Evolutionary conservation across 1,139 yeast species (phyloP), one percentile per base, ranked within the genome.

Genomic region (Candida mesenterica): DNA sequence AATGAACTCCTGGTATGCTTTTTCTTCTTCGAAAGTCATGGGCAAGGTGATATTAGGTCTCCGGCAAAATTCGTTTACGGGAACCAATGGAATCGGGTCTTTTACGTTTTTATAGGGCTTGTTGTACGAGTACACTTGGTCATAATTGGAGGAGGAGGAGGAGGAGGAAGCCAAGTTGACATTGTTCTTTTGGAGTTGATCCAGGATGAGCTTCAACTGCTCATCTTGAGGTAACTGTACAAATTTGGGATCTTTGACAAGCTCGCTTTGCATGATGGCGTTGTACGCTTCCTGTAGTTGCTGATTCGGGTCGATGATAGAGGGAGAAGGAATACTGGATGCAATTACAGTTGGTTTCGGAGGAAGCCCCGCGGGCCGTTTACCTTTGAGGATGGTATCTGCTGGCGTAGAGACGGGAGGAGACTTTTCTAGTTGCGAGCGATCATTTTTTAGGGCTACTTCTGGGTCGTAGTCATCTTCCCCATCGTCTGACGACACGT

Each of bases 11-110:
- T 69, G 66, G 49, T 73, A 87, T 7, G 68, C 67, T 3, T 53
- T 57, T 27, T 68, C 64, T 53, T 87, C 95, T 31, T 68, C 72
- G 0, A 61, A 53, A 1, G 77, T 57, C 77, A 80, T 73, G 4
- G 82, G 79, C 3, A 57, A 46, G 7, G 75, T 68, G 27, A 83
- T 59, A 49, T 82, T 79, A 1, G 88, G 82, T 50, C 89, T 69
- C 38, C 72, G 62, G 44, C 81, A 73, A 39, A 50, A 68, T 28
- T 75, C 73, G 41, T 70, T 69, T 16, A 71, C 57, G 1, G 81
- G 81, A 7, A 75, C 60, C 29, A 68, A 53, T 28, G 78, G 79
- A 31, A 63, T 60, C 2, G 62, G 62, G 28, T 43, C 48, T 16
- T 41, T 61, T 28, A 62, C 45, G 33, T 60, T 55, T 41, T 58